Base-by-base conservation (phyloP, 2,329 filamentous ascomycete genomes). In the Cercospora beticola region DNA sequence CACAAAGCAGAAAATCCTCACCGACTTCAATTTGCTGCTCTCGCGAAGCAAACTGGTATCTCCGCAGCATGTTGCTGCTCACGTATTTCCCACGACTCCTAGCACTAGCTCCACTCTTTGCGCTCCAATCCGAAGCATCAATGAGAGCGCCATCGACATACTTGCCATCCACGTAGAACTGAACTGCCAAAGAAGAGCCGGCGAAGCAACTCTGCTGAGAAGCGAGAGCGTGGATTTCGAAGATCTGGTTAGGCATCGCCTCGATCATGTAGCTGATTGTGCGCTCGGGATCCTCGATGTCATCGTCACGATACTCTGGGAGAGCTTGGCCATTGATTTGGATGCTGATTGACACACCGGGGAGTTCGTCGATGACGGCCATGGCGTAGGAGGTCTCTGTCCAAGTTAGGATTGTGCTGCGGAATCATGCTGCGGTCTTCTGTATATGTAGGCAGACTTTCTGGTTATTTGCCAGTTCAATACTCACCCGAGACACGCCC, bases 121-220 rank as follows among this genome's bases (percentile, higher is more conserved):
- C 26, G 12, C 31, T 62, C 26, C 59, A 14, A 30, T 60, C 30
- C 5, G n/a, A 9, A 10, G 16, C 26, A 40, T 62, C 43, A 43
- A 69, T 58, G 6, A 68, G 43, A n/a, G 60, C 56, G 16, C 60
- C 61, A 18, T 70, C 69, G 40, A 68, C 61, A 31, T 68, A 62
- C n/a, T 30, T 57, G 9, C 70, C 70, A 31, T 71, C 68, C 16
- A 68, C 61, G 23, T 58, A 66, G 52, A 70, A 54, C 14, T 71
- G 57, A n/a, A 64, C 66, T 28, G 65, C 43, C 7, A 70, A 49
- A 12, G 60, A 56, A 16, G 49, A 54, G 28, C 68, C 65, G 14
- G 36, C 46, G 46, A 66, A 68, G 18, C 14, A 21, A 6, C 33
- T 36, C 28, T 61, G 46, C 10, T 52, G 9, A 33, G 18, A 43